These are phyloP conservation scores for Solanum lycopersicoides DNA, from an alignment of 257 asterid genomes.

Conservation along the genomic window DNA sequence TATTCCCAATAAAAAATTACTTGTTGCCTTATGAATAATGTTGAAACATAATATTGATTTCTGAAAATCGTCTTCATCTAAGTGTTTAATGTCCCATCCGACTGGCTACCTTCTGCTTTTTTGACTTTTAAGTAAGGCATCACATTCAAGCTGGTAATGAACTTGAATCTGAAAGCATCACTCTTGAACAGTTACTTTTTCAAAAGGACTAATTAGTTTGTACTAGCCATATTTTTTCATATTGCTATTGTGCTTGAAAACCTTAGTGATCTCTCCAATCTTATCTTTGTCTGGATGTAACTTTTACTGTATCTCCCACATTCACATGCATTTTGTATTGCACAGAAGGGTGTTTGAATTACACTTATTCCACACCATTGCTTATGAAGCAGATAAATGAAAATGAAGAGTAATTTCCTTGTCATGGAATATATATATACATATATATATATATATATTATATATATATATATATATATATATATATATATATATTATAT, in stretches of 20 bases:
- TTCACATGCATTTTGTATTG: slow-evolving; percentile 81
- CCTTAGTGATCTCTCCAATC: slow-evolving; percentile 58
- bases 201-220: not conserved
- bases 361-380: slow-evolving; percentile 89
- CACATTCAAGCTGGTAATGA: not conserved
- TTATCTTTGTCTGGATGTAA: slow-evolving; percentile 82
- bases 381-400: slow-evolving; percentile 38
- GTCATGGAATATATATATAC: no score
- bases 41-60: not conserved
- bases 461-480: no score
- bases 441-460: no score
- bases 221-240: slow-evolving; percentile 17
- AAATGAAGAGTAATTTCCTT: not conserved
- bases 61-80: not conserved
- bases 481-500: no score
- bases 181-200: not conserved
- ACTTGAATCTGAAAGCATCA: not conserved
- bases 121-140: not conserved
- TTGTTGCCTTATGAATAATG: not conserved
- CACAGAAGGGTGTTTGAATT: slow-evolving; percentile 80
- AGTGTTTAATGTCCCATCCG: not conserved
- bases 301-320: slow-evolving; percentile 79
- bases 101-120: not conserved
- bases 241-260: slow-evolving; percentile 64
- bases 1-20: not conserved